These are phyloP conservation scores for Mesembryanthemum crystallinum DNA, from an alignment of 148 eudicot genomes.

Conservation along the genomic window DNA sequence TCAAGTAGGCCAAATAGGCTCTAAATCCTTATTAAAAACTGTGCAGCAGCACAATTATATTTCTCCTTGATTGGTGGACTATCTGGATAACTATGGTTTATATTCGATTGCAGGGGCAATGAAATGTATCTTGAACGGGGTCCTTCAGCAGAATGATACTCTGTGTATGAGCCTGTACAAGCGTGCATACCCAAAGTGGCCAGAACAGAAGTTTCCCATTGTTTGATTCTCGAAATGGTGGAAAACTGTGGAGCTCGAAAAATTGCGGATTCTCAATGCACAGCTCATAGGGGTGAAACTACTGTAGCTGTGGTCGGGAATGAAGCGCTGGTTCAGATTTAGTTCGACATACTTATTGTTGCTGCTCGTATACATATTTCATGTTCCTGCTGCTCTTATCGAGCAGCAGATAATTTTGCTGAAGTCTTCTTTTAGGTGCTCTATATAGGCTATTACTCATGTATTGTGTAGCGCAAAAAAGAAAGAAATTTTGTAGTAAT, in stretches of 20 bases:
- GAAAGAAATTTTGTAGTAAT: neutral
- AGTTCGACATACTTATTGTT: slow-evolving; percentile 6
- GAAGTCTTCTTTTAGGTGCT: neutral
- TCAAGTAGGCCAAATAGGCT: no score
- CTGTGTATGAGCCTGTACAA: slow-evolving; percentile 91
- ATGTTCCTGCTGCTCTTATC: slow-evolving; percentile 4
- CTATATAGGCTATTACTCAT: neutral
- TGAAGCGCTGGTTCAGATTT: slow-evolving; percentile 88
- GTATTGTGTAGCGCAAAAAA: no score
- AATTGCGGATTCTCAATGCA: slow-evolving; percentile 26
- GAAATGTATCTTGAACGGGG: slow-evolving; percentile 85
- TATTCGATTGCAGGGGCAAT: slow-evolving; percentile 60
- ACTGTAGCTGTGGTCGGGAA: slow-evolving; percentile 48
- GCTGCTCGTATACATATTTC: slow-evolving; percentile 2
- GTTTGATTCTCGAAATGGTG: slow-evolving; percentile 31
- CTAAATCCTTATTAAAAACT: no score
- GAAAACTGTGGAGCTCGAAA: slow-evolving; percentile 4
- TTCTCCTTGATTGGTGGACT: neutral
- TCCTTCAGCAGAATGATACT: slow-evolving; percentile 68
- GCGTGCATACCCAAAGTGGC: slow-evolving; percentile 94
- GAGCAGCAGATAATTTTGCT: slow-evolving; percentile 21
- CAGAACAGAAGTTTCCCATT: slow-evolving; percentile 58
- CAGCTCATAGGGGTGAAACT: slow-evolving; percentile 7
- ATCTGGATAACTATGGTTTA: neutral
- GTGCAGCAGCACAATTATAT: no score